These are phyloP conservation scores for Ceratobasidium papillatum DNA, from an alignment of 1,284 basidiomycete species.

Conservation along the genomic window DNA sequence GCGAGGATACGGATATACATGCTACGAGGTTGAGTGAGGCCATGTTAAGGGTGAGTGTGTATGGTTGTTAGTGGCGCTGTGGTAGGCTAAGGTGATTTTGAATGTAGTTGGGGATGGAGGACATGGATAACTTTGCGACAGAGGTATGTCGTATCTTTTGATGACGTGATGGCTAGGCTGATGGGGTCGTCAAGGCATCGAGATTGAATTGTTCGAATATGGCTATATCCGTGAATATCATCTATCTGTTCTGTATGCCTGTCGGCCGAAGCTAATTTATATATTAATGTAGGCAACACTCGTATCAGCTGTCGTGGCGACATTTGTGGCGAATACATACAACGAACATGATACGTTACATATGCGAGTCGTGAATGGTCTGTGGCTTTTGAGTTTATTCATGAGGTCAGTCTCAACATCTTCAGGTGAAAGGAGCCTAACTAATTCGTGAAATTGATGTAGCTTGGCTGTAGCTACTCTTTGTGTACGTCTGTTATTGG, in stretches of 20 bases:
- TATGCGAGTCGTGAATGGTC: constrained; percentile 35
- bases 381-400: constrained; percentile 33
- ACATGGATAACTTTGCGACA: constrained; percentile 28
- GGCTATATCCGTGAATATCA: constrained; percentile 38
- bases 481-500: background rate
- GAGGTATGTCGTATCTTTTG: background rate
- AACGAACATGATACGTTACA: constrained; percentile 4
- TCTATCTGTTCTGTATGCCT: background rate
- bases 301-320: constrained; percentile 28
- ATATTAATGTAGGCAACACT: background rate
- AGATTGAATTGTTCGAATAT: constrained; percentile 35
- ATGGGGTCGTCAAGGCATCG: constrained; percentile 11
- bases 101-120: constrained; percentile 16
- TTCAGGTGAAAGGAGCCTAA: background rate
- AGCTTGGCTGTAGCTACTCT: constrained; percentile 9
- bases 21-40: constrained; percentile 15
- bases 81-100: background rate
- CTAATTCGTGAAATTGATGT: background rate
- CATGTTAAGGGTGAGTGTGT: constrained; percentile 24
- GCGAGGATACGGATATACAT: constrained; percentile 20
- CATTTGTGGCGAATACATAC: constrained; percentile 19
- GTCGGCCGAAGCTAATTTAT: background rate
- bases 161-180: background rate
- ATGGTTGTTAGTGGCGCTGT: background rate
- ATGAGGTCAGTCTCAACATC: background rate